Evolutionary conservation across 805 yeast species (phyloP).

Genomic region (Suhomyces canberraensis): DNA sequence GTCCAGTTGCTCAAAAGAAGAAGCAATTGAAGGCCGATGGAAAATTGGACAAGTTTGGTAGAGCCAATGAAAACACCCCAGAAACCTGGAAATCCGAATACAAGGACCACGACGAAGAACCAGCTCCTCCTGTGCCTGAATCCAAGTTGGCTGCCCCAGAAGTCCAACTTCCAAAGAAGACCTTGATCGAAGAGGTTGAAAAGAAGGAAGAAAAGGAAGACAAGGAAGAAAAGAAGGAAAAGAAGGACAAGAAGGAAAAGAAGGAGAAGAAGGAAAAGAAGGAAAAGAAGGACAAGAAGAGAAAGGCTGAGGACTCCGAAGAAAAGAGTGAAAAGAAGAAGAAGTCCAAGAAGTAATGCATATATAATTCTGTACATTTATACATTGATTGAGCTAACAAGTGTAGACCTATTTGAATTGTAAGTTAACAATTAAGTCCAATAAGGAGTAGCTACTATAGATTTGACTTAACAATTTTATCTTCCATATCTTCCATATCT

Average conservation of each 20-base stretch:
- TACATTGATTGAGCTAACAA: not conserved
- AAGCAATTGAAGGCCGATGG: constrained; percentile 97
- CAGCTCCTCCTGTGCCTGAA: constrained; percentile 58
- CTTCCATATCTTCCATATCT: too few relatives aligned
- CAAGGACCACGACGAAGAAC: constrained; percentile 61
- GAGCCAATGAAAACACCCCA: constrained; percentile 92
- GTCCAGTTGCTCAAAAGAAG: constrained; percentile 98
- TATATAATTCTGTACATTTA: constrained; percentile 11
- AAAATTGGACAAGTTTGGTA: constrained; percentile 93
- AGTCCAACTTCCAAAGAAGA: constrained; percentile 47
- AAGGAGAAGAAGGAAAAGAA: constrained; percentile 53
- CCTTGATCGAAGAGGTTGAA: constrained; percentile 44
- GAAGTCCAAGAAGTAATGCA: constrained; percentile 34
- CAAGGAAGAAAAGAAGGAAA: constrained; percentile 28
- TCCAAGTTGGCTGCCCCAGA: constrained; percentile 48
- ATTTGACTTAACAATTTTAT: too few relatives aligned
- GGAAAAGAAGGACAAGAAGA: constrained; percentile 61
- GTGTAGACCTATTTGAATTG: too few relatives aligned
- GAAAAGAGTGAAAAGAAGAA: constrained; percentile 50
- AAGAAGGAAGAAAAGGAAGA: constrained; percentile 19
- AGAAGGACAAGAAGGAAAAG: constrained; percentile 47
- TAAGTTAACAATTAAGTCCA: too few relatives aligned
- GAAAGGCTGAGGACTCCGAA: constrained; percentile 43
- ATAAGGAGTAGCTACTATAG: too few relatives aligned
- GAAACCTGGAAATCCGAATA: constrained; percentile 85